Evolutionary conservation across 331 rosid genomes (phyloP), one percentile per base, ranked within the genome.

Genomic region (Rhamnella rubrinervis): DNA sequence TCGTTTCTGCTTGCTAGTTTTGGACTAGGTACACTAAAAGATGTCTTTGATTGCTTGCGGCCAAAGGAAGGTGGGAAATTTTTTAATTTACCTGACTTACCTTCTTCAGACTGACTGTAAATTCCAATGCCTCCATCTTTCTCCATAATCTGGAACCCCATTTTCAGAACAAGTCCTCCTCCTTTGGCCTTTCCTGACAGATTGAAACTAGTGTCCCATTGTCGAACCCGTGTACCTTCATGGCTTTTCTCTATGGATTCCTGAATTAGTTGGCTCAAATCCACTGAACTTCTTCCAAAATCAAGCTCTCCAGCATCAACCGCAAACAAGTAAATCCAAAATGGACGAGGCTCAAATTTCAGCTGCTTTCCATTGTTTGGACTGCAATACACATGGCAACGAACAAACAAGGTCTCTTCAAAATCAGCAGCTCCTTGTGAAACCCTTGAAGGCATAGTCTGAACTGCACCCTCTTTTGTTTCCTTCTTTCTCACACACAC

Each of bases 131-230:
- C 93, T 56, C 96, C 97, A 68, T 95, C 99, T 65, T 91, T 93
- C 84, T 95, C 97, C 97, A 95, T 88, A 63, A 95, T 87, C 79
- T 95, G 99, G 66, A 95, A 91, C 35, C 96, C 97, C 59, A 95
- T 76, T 78, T 95, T 95, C 66, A 95, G 70, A 19, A 85, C 89
- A 23, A 95, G 82, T 60, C 89, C 91, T 58, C 96, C 98, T 49
- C 90, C 97, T 73, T 80, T 87, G 1, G 98, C 99, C 85, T 91
- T 95, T 10, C 99, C 99, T 39, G 74, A 79, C 21, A 95, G 84
- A 37, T 55, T 76, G 64, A 91, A 95, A 75, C 88, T 84, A 1
- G 74, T 74, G 69, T 95, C 97, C 99, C 99, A 95, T 66, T 86
- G 96, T 67, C 92, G 80, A 81, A 93, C 80, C 19, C 96, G 74